phyloP scores from a whole-genome alignment of 1,284 basidiomycete genomes.

The Naganishia sp. region DNA sequence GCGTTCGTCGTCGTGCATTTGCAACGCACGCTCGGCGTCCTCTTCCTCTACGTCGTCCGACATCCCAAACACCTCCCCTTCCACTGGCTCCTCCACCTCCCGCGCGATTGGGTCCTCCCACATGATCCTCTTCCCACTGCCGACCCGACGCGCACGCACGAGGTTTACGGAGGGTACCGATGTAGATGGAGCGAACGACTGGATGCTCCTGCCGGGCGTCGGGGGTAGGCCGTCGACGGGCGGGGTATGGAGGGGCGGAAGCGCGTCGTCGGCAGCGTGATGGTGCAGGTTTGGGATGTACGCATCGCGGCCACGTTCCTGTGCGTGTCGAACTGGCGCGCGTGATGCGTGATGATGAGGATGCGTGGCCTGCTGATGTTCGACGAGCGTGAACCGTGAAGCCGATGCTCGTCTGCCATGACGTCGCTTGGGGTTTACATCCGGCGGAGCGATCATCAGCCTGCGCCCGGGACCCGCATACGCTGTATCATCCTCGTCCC shows the following conservation, averaged over 20 bases:
- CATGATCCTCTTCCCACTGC: neutral
- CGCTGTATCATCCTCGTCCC: neutral
- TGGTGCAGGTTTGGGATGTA: constrained; percentile 4
- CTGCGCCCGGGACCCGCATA: neutral
- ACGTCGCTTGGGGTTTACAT: neutral
- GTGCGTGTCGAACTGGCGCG: neutral
- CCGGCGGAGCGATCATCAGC: constrained; percentile 13
- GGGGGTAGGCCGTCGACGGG: constrained; percentile 11
- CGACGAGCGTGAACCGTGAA: too few species aligned
- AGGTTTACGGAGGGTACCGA: constrained; percentile 12
- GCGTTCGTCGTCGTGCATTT: neutral
- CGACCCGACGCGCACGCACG: constrained; percentile 2
- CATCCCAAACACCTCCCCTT: constrained; percentile 16
- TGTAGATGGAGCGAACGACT: neutral
- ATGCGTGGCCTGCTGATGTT: too few species aligned
- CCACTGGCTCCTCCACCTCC: constrained; percentile 1
- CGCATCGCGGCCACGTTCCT: too few species aligned
- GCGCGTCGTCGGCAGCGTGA: neutral
- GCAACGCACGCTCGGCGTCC: neutral
- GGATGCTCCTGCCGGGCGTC: neutral
- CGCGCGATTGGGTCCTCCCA: constrained; percentile 11
- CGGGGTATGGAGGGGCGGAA: constrained; percentile 6
- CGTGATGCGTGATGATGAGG: neutral
- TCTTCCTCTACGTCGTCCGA: constrained; percentile 7
- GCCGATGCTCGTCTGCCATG: too few species aligned